Conservation (phyloP, 192 early-diverging fungal species). For the Backusella liffmaniae region DNA sequence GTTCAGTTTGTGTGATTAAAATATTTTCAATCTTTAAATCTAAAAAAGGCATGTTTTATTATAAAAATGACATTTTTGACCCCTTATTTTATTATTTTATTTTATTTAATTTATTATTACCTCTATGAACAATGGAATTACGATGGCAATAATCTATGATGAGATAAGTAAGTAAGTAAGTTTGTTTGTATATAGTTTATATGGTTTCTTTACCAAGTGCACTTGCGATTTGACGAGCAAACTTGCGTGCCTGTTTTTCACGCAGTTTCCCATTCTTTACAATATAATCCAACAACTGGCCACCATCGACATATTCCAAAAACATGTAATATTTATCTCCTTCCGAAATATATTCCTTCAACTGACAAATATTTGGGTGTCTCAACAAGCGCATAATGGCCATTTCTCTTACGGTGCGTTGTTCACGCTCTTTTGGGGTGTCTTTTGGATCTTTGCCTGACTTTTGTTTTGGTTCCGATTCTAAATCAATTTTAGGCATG, state of each 20-base stretch:
- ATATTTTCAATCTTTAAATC: slow-evolving; percentile 87
- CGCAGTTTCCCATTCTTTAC: slow-evolving; percentile 75
- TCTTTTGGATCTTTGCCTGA: slow-evolving; percentile 36
- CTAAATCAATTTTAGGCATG: slow-evolving; percentile 42
- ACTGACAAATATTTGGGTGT: slow-evolving; percentile 82
- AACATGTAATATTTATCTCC: slow-evolving; percentile 72
- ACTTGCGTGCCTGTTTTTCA: slow-evolving; percentile 75
- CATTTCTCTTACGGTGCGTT: slow-evolving; percentile 69
- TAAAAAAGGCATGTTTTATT: background rate
- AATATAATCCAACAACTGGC: slow-evolving; percentile 84
- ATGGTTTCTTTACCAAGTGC: slow-evolving; percentile 44
- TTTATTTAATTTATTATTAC: background rate
- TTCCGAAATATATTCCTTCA: slow-evolving; percentile 69
- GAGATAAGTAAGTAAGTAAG: background rate
- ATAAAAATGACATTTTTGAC: background rate
- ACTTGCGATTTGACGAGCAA: slow-evolving; percentile 76
- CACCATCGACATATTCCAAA: slow-evolving; percentile 79
- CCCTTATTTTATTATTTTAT: background rate
- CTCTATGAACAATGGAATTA: slow-evolving; percentile 40
- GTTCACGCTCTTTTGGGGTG: slow-evolving; percentile 42
- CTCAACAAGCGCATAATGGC: slow-evolving; percentile 73
- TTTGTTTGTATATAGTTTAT: background rate
- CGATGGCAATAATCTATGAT: slow-evolving; percentile 37
- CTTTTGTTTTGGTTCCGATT: background rate
- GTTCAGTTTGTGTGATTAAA: slow-evolving; percentile 63